Conservation (phyloP, 2,329 filamentous ascomycete genomes). For the Microcera coccophila region DNA sequence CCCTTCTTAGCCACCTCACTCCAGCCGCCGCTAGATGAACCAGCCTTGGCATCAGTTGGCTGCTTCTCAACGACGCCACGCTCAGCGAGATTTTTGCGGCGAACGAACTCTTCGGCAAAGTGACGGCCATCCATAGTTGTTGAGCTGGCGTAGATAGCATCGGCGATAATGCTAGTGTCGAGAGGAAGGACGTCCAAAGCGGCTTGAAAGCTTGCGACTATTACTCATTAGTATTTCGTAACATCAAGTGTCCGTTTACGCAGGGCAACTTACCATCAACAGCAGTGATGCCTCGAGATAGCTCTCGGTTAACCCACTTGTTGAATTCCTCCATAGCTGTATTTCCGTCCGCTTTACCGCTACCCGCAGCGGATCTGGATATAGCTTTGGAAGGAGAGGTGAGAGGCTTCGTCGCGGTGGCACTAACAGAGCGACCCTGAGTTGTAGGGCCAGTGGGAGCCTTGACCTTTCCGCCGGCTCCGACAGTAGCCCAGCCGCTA, state of each 20-base stretch:
- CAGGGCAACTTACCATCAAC: conserved; percentile 50
- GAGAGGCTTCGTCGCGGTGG: conserved; percentile 40
- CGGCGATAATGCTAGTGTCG: conserved; percentile 78
- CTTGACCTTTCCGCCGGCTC: conserved; percentile 89
- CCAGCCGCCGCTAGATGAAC: conserved; percentile 67
- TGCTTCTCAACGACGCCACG: conserved; percentile 82
- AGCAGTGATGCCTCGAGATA: conserved; percentile 66
- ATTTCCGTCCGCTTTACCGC: conserved; percentile 35
- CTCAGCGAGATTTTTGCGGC: conserved; percentile 87
- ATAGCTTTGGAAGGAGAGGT: conserved; percentile 49
- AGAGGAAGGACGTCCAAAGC: conserved; percentile 71
- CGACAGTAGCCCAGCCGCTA: conserved; percentile 87
- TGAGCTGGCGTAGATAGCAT: conserved; percentile 82
- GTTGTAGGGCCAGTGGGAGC: conserved; percentile 58
- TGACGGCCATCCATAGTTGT: conserved; percentile 88
- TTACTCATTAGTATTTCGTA: conserved; percentile 21
- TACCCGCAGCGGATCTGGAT: conserved; percentile 46
- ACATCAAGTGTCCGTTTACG: neutral
- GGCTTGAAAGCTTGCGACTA: conserved; percentile 77
- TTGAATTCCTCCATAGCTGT: conserved; percentile 83
- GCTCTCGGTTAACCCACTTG: conserved; percentile 82
- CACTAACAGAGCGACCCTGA: conserved; percentile 44
- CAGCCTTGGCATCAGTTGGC: conserved; percentile 48
- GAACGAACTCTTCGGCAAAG: conserved; percentile 91
- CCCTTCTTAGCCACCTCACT: conserved; percentile 97